Evolutionary conservation across 2,329 filamentous ascomycete species (phyloP).

Genomic region (Thermoascus crustaceus): DNA sequence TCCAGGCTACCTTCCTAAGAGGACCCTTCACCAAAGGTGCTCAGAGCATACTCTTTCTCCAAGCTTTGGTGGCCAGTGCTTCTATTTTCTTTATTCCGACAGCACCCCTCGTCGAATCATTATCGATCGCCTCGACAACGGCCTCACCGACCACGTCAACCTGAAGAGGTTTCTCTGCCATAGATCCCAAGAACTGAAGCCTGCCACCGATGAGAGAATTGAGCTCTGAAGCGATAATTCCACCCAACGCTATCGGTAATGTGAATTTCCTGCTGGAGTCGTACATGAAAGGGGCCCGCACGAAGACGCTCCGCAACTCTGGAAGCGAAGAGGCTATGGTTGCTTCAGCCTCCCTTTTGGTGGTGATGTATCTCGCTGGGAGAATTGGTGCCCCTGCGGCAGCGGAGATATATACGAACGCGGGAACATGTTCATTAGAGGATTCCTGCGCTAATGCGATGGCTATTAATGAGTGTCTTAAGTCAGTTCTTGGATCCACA

Average conservation of each 20-base stretch:
- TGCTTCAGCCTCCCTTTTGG: constrained; percentile 83
- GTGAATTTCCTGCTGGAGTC: constrained; percentile 75
- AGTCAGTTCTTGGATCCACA: constrained; percentile 1
- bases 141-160: constrained; percentile 83
- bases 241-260: constrained; percentile 71
- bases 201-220: constrained; percentile 71
- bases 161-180: constrained; percentile 76
- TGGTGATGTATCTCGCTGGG: constrained; percentile 76
- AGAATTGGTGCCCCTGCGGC: constrained; percentile 77
- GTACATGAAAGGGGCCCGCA: constrained; percentile 83
- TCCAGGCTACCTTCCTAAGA: background rate
- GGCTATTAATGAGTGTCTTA: constrained; percentile 52
- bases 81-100: constrained; percentile 76
- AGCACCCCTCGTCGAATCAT: constrained; percentile 63
- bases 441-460: constrained; percentile 75
- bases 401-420: constrained; percentile 84
- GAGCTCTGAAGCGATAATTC: constrained; percentile 64
- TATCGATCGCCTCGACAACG: constrained; percentile 75
- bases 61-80: constrained; percentile 67
- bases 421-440: constrained; percentile 52
- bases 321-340: constrained; percentile 66
- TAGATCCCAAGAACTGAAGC: constrained; percentile 72
- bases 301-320: constrained; percentile 67
- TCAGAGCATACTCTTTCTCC: constrained; percentile 86
- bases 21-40: constrained; percentile 1